phyloP scores from a whole-genome alignment of 2,329 filamentous ascomycete genomes.

The Aspergillus tamarii region DNA sequence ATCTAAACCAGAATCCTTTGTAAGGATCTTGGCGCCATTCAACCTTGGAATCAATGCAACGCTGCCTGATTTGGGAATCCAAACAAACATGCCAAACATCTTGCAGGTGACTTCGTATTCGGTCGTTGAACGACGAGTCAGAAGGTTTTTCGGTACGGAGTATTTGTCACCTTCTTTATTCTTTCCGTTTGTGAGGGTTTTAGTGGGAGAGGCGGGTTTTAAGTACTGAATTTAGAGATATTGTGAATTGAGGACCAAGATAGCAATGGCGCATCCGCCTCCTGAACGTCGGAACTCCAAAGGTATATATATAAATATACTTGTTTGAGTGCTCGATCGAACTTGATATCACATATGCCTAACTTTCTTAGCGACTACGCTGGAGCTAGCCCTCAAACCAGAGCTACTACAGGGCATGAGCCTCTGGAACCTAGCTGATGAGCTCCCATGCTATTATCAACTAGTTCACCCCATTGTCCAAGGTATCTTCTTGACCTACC shows the following conservation, averaged over 20 bases:
- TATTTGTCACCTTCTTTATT: not conserved
- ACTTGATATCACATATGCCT: not conserved
- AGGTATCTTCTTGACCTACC: not conserved
- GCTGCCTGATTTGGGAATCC: too few relatives aligned
- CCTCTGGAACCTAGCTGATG: not conserved
- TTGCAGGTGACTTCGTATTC: not conserved
- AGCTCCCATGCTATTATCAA: not conserved
- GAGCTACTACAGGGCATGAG: not conserved
- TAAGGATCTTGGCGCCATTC: not conserved
- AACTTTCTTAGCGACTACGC: not conserved
- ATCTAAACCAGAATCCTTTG: not conserved
- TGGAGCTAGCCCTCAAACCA: not conserved
- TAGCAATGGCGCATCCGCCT: not conserved
- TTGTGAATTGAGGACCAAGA: not conserved
- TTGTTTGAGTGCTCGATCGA: not conserved
- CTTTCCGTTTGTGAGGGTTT: not conserved
- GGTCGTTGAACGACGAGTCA: accelerated
- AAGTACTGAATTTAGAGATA: not conserved
- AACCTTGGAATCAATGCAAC: too few relatives aligned
- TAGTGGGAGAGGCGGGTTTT: not conserved
- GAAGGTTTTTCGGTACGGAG: not conserved
- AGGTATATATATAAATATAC: not conserved
- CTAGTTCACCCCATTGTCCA: not conserved
- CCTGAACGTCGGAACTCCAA: not conserved
- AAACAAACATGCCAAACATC: not conserved